A percentile compares a stretch with the other conserved stretches of the same genome.
phyloP scores from a whole-genome alignment of 495 filamentous ascomycete species.

The Ascodesmis nigricans region DNA sequence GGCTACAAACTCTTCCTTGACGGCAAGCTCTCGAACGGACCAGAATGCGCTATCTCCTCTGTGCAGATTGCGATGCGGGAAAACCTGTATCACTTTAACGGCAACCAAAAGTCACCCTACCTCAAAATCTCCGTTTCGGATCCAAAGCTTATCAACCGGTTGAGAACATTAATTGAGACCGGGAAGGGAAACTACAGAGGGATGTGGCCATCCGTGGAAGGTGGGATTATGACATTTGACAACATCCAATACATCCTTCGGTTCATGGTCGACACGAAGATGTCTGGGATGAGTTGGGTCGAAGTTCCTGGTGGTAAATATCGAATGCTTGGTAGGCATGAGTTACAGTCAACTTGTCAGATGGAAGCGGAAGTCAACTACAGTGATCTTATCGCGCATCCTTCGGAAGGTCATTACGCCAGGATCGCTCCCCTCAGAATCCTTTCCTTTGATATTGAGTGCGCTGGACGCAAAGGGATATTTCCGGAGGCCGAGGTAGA shows the following conservation, averaged over 20 bases:
- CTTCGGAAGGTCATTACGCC: slow-evolving; percentile 83
- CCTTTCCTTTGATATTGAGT: slow-evolving; percentile 96
- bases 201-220: slow-evolving; percentile 55
- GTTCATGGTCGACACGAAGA: slow-evolving; percentile 93
- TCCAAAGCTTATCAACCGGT: slow-evolving; percentile 50
- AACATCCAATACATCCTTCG: slow-evolving; percentile 83
- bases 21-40: slow-evolving; percentile 38
- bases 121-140: slow-evolving; percentile 82
- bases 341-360: slow-evolving; percentile 75
- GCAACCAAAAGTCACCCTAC: slow-evolving; percentile 76
- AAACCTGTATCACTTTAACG: slow-evolving; percentile 80
- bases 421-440: slow-evolving; percentile 94
- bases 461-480: slow-evolving; percentile 87
- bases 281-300: slow-evolving; percentile 94
- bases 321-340: slow-evolving; percentile 32
- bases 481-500: slow-evolving; percentile 84
- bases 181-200: slow-evolving; percentile 72
- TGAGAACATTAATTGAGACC: slow-evolving; percentile 49
- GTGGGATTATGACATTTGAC: slow-evolving; percentile 66
- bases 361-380: slow-evolving; percentile 77
- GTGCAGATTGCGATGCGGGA: slow-evolving; percentile 62
- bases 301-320: slow-evolving; percentile 60
- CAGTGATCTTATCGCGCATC: slow-evolving; percentile 61
- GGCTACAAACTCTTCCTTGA: slow-evolving; percentile 60
- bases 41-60: slow-evolving; percentile 38